phyloP scores from a whole-genome alignment of 148 eudicot species.

The Limonium bicolor region DNA sequence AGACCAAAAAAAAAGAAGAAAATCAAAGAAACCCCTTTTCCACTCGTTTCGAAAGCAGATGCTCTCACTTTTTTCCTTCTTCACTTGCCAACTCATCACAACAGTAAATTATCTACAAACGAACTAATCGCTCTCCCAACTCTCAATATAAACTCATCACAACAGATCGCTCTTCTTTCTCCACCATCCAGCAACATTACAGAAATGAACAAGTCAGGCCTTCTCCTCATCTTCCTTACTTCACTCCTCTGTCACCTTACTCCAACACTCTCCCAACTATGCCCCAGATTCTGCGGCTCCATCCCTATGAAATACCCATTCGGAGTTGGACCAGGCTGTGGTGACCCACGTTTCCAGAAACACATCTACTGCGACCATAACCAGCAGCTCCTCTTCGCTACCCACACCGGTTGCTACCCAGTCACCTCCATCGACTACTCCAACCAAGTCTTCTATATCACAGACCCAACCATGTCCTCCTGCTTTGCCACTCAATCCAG shows the following conservation, averaged over 20 bases:
- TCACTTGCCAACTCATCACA: too few species aligned
- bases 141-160: too few species aligned
- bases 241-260: conserved; percentile 17
- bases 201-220: not conserved
- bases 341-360: conserved; percentile 64
- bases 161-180: too few species aligned
- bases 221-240: conserved; percentile 8
- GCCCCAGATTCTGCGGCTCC: conserved; percentile 50
- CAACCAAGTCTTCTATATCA: conserved; percentile 35
- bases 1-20: too few species aligned
- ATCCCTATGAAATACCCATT: conserved; percentile 68
- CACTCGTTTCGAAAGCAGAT: too few species aligned
- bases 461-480: conserved; percentile 80
- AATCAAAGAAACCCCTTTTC: too few species aligned
- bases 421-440: conserved; percentile 57
- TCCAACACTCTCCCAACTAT: conserved; percentile 37
- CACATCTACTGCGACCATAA: conserved; percentile 34
- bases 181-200: too few species aligned
- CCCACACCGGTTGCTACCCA: conserved; percentile 66
- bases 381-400: conserved; percentile 36
- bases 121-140: too few species aligned
- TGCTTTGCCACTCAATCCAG: conserved; percentile 57
- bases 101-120: too few species aligned
- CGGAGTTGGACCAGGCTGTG: conserved; percentile 66
- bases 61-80: too few species aligned